A percentile compares a stretch with the other conserved stretches of the same genome.
Evolutionary conservation across 1,284 basidiomycete genomes (phyloP).

Genomic region (Wolfiporia cocos): DNA sequence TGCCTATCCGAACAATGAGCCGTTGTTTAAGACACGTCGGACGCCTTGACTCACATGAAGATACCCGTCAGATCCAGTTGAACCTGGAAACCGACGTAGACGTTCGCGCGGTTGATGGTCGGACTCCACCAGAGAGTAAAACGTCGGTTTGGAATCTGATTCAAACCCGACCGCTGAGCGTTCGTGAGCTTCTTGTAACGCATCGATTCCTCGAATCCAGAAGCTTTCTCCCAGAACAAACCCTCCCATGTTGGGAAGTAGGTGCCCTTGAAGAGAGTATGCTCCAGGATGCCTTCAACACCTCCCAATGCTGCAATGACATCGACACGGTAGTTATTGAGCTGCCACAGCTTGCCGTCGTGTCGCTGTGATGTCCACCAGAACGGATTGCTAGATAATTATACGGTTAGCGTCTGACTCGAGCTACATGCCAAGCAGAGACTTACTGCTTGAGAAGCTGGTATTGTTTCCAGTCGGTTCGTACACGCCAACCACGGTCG

Average conservation of each 20-base stretch:
- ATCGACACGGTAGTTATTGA: conserved; percentile 98
- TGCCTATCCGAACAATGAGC: too few species aligned
- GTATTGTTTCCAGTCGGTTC: conserved; percentile 97
- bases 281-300: conserved; percentile 96
- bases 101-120: conserved; percentile 96
- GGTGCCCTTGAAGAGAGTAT: conserved; percentile 97
- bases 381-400: conserved; percentile 75
- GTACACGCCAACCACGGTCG: conserved; percentile 95
- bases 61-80: conserved; percentile 96
- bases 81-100: conserved; percentile 99
- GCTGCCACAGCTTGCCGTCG: conserved; percentile 96
- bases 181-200: conserved; percentile 95
- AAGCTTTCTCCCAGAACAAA: conserved; percentile 96
- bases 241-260: conserved; percentile 92
- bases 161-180: conserved; percentile 93
- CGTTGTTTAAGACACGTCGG: too few species aligned
- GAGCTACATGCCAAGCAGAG: conserved; percentile 43
- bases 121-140: conserved; percentile 99
- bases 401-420: conserved; percentile 5
- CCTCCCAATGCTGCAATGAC: conserved; percentile 98
- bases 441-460: conserved; percentile 85
- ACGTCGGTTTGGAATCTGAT: conserved; percentile 99
- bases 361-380: conserved; percentile 99
- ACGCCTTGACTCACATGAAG: conserved; percentile 57
- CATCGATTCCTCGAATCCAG: conserved; percentile 96